Evolutionary conservation across 768 basidiomycete genomes (phyloP).

Genomic region (Kwoniella sp.): DNA sequence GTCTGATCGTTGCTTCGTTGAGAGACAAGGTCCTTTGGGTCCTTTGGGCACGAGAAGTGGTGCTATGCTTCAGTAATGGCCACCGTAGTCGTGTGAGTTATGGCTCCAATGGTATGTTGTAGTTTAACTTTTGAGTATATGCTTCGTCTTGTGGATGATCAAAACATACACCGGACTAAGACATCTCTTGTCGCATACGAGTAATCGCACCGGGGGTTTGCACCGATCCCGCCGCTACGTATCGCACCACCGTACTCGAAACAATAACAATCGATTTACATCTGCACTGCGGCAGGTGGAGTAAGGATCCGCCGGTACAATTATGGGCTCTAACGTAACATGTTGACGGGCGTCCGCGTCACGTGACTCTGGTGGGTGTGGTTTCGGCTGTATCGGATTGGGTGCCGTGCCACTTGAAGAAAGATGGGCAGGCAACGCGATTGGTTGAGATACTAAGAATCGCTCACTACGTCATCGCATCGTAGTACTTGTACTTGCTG

Average conservation of each 20-base stretch:
- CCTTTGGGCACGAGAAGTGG: neutral
- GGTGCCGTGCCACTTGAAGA: neutral
- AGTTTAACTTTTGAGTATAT: too few species aligned
- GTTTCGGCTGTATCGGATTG: constrained; percentile 20
- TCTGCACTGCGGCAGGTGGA: neutral
- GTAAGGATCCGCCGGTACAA: neutral
- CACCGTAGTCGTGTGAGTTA: too few species aligned
- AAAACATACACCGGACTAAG: neutral
- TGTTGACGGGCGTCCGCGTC: constrained; percentile 14
- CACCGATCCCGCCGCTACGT: too few species aligned
- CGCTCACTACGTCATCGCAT: too few species aligned
- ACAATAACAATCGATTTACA: constrained; percentile 1
- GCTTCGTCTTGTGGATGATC: too few species aligned
- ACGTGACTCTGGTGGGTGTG: constrained; percentile 7
- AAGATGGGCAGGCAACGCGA: too few species aligned
- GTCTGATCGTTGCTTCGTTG: neutral
- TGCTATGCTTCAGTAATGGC: too few species aligned
- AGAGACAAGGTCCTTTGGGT: neutral
- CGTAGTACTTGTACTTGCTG: too few species aligned
- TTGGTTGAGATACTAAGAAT: too few species aligned
- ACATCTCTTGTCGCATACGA: constrained; percentile 1
- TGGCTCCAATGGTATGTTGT: too few species aligned
- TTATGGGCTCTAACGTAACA: neutral
- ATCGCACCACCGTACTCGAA: neutral
- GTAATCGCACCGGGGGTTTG: too few species aligned